A percentile compares a stretch with the other conserved stretches of the same genome.
These are phyloP conservation scores for Onygenales sp. DNA, from an alignment of 2,329 filamentous ascomycete species.

Conservation along the genomic window DNA sequence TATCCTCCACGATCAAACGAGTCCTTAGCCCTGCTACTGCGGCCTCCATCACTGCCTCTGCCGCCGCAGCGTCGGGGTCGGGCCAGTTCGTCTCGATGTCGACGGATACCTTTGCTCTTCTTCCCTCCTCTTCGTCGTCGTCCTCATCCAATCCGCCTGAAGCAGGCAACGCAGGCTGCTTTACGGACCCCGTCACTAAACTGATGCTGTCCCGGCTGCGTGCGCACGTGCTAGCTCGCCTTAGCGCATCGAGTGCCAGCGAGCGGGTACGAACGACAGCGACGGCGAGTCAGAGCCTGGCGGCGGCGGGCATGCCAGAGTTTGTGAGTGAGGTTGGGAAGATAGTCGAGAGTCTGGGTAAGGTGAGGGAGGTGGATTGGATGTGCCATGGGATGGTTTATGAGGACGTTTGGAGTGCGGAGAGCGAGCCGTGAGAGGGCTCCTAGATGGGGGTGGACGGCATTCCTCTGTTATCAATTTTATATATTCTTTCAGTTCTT, in stretches of 20 bases:
- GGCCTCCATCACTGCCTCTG: constrained; percentile 22
- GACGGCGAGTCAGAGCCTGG: constrained; percentile 50
- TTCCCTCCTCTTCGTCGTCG: constrained; percentile 47
- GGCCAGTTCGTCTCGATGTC: constrained; percentile 3
- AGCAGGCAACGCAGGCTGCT: constrained; percentile 26
- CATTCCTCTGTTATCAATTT: background rate
- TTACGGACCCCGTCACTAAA: constrained; percentile 52
- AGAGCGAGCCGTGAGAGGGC: background rate
- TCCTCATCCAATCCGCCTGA: constrained; percentile 5
- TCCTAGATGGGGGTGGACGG: background rate
- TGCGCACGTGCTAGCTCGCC: constrained; percentile 44
- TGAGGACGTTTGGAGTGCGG: constrained; percentile 38
- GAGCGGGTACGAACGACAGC: constrained; percentile 50
- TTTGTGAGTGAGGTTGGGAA: constrained; percentile 51
- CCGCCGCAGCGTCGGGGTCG: background rate
- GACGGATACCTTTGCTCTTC: constrained; percentile 19
- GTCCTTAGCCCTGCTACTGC: constrained; percentile 46
- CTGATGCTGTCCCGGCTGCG: constrained; percentile 51
- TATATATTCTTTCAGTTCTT: background rate
- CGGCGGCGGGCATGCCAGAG: constrained; percentile 52
- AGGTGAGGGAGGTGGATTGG: constrained; percentile 51
- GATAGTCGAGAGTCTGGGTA: constrained; percentile 49
- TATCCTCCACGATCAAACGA: constrained; percentile 39
- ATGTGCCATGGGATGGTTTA: constrained; percentile 49
- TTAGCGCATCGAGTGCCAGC: constrained; percentile 51